A percentile compares a stretch with the other conserved stretches of the same genome.
Evolutionary conservation across 495 filamentous ascomycete genomes (phyloP).

Genomic region (Penicillium parvum): DNA sequence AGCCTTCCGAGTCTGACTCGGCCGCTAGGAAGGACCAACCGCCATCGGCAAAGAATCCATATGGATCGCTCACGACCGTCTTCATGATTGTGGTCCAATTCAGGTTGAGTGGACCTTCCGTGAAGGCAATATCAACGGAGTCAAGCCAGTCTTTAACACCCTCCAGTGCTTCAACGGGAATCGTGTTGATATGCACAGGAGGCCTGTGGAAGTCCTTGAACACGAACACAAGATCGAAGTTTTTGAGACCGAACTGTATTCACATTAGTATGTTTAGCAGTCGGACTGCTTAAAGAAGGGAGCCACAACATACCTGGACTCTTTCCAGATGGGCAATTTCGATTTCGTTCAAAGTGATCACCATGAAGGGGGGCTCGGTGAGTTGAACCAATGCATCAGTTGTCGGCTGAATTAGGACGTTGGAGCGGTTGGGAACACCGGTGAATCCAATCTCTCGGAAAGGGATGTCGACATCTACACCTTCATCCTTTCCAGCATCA

Average conservation of each 20-base stretch:
- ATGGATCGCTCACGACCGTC: constrained; percentile 88
- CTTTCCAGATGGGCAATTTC: constrained; percentile 95
- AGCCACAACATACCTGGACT: constrained; percentile 59
- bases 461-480: constrained; percentile 89
- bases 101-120: constrained; percentile 92
- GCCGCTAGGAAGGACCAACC: constrained; percentile 91
- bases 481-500: constrained; percentile 78
- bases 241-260: constrained; percentile 85
- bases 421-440: constrained; percentile 91
- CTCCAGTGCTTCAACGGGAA: constrained; percentile 91
- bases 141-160: constrained; percentile 98
- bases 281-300: neutral
- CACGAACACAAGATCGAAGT: constrained; percentile 97
- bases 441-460: constrained; percentile 96
- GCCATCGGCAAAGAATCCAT: constrained; percentile 90
- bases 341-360: constrained; percentile 90
- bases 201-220: constrained; percentile 91
- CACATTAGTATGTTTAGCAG: constrained; percentile 12
- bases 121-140: constrained; percentile 87
- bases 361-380: constrained; percentile 94
- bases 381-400: constrained; percentile 98
- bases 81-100: constrained; percentile 99
- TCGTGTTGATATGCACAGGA: constrained; percentile 94
- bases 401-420: constrained; percentile 90
- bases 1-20: constrained; percentile 82